phyloP scores from a whole-genome alignment of 1,284 basidiomycete species.

The Hemileccinum hortonii region DNA sequence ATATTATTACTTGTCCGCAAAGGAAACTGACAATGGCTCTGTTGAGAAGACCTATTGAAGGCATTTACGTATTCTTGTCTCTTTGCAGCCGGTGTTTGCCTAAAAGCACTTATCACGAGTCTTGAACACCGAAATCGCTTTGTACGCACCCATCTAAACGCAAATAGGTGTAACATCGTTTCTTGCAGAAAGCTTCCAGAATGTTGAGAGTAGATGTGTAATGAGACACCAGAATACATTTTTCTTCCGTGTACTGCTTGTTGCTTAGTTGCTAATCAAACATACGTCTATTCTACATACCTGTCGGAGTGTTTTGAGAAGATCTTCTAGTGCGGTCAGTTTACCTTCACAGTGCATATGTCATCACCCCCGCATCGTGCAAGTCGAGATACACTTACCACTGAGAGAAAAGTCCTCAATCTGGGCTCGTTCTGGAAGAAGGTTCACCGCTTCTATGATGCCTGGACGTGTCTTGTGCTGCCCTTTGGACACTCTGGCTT shows the following conservation, averaged over 20 bases:
- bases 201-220: slow-evolving; percentile 92
- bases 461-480: slow-evolving; percentile 47
- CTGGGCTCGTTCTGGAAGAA: slow-evolving; percentile 64
- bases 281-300: slow-evolving; percentile 35
- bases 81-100: slow-evolving; percentile 77
- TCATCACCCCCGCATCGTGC: background rate
- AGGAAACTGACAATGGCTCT: slow-evolving; percentile 57
- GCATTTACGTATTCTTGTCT: slow-evolving; percentile 81
- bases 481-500: slow-evolving; percentile 32
- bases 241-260: slow-evolving; percentile 76
- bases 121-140: background rate
- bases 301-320: slow-evolving; percentile 67
- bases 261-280: slow-evolving; percentile 6
- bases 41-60: slow-evolving; percentile 77
- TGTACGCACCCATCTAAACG: slow-evolving; percentile 81
- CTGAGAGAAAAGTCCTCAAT: slow-evolving; percentile 75
- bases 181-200: slow-evolving; percentile 83
- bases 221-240: slow-evolving; percentile 89
- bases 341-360: slow-evolving; percentile 62
- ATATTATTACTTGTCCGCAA: background rate
- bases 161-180: slow-evolving; percentile 73
- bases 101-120: slow-evolving; percentile 29
- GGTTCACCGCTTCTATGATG: slow-evolving; percentile 59
- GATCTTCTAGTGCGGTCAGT: slow-evolving; percentile 69
- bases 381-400: slow-evolving; percentile 45